Evolutionary conservation across 73 alveolate genomes (phyloP), one percentile per base, ranked within the genome.

Genomic region (Paramecium primaurelia): DNA sequence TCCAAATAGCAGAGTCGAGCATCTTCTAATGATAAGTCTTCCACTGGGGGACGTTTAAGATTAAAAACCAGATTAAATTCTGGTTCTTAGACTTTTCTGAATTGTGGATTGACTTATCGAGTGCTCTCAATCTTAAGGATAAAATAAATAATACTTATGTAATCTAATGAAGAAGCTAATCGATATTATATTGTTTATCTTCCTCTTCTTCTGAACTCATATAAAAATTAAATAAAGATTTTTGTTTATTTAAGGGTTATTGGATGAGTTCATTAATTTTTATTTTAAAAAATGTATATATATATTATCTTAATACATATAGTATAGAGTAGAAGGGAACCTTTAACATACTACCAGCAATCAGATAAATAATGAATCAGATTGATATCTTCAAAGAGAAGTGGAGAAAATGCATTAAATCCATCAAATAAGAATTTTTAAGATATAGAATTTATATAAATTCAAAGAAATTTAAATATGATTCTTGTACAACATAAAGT

Each of bases 131-230:
- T 64, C 84, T 73, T 73, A 38, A 44, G 40, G 47, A 73, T 54
- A 54, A 30, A 40, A 37, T 30, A 37, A 73, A 36, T 37, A 73
- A 37, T 73, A 73, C 87, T 44, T 73, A 32, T 37, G 87, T 73
- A 40, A 73, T 73, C 59, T 73, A 73, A 30, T 37, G 59, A 73
- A 73, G 87, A 20, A 73, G 87, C 18, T 40, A 34, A 40, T 32
- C 87, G 87, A 73, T 44, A 73, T 73, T 73, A 28, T 38, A 20
- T 73, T 73, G 59, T 73, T 73, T 34, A 22, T 37, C 59, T 73
- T 73, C 87, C 59, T 40, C 87, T 73, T 73, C 87, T 25, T 38
- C 59, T 73, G 58, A 73, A 73, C 87, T 73, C 87, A 73, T 73
- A 73, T 54, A 73, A 73, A 73, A 73, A 73, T 73, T 73, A 73